A percentile compares a stretch with the other conserved stretches of the same genome.
phyloP scores from a whole-genome alignment of 2,329 filamentous ascomycete species.

The Grosmannia huntii region DNA sequence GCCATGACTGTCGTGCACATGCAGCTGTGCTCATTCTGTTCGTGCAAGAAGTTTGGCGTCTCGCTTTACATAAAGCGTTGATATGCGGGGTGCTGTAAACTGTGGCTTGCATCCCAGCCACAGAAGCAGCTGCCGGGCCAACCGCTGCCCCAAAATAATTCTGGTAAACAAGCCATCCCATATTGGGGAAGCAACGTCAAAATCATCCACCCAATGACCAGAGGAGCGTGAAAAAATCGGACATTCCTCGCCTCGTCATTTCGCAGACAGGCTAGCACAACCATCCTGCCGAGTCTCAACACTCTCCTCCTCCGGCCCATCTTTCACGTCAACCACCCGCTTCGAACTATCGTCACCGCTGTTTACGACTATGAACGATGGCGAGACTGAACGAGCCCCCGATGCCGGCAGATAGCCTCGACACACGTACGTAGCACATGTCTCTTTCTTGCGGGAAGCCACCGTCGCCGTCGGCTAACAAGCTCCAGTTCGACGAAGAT shows the following conservation, averaged over 20 bases:
- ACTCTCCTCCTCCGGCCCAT: neutral
- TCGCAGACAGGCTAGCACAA: neutral
- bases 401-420: slow-evolving; percentile 54
- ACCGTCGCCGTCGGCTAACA: neutral
- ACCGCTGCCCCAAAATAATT: slow-evolving; percentile 8
- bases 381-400: slow-evolving; percentile 69
- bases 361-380: slow-evolving; percentile 40
- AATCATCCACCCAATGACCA: neutral
- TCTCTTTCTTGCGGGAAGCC: neutral
- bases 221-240: neutral
- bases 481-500: slow-evolving; percentile 57
- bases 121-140: slow-evolving; percentile 11
- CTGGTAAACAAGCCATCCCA: slow-evolving; percentile 10
- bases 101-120: slow-evolving; percentile 10
- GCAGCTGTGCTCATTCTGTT: neutral
- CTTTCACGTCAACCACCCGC: neutral
- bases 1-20: slow-evolving; percentile 8
- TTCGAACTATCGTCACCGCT: slow-evolving; percentile 3
- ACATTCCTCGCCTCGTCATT: neutral
- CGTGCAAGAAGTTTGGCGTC: neutral
- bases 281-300: neutral
- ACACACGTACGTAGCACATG: slow-evolving; percentile 46
- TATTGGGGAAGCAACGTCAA: slow-evolving; percentile 3
- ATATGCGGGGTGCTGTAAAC: neutral
- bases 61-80: neutral